Conservation (phyloP, 2,329 filamentous ascomycete genomes). For the Malbranchea zuffiana region DNA sequence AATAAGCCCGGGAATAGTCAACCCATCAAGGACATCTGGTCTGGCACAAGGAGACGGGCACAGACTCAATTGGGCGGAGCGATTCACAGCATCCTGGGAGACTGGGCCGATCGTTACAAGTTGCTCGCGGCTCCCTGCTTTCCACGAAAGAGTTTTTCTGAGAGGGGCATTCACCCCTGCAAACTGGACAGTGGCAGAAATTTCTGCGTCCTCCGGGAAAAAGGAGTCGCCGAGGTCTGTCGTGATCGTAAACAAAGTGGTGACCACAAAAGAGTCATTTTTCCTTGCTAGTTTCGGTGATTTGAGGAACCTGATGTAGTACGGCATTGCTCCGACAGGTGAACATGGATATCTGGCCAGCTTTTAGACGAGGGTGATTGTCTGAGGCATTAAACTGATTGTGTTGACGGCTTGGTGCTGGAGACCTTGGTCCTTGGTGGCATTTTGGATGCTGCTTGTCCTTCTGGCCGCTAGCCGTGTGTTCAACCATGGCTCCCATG, state of each 20-base stretch:
- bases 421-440: too few species aligned
- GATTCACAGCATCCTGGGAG: conserved; percentile 1
- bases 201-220: conserved; percentile 38
- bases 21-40: conserved; percentile 19
- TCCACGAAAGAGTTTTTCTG: conserved; percentile 34
- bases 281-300: conserved; percentile 41
- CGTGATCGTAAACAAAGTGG: conserved; percentile 51
- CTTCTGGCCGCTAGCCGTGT: too few species aligned
- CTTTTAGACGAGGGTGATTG: too few species aligned
- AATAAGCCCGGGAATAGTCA: conserved; percentile 37
- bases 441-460: too few species aligned
- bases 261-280: conserved; percentile 26
- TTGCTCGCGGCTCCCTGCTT: conserved; percentile 34
- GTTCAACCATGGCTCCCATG: too few species aligned
- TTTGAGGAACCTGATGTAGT: conserved; percentile 60
- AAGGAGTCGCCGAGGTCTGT: conserved; percentile 60
- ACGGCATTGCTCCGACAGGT: conserved; percentile 41
- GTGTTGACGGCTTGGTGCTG: too few species aligned
- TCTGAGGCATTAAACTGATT: too few species aligned
- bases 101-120: conserved; percentile 30
- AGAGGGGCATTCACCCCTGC: conserved; percentile 2
- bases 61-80: conserved; percentile 6
- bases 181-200: conserved; percentile 32
- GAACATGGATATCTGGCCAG: too few species aligned
- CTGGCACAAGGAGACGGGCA: not conserved